phyloP scores from a whole-genome alignment of 2,329 filamentous ascomycete genomes.

The Verticillium nonalfalfae region DNA sequence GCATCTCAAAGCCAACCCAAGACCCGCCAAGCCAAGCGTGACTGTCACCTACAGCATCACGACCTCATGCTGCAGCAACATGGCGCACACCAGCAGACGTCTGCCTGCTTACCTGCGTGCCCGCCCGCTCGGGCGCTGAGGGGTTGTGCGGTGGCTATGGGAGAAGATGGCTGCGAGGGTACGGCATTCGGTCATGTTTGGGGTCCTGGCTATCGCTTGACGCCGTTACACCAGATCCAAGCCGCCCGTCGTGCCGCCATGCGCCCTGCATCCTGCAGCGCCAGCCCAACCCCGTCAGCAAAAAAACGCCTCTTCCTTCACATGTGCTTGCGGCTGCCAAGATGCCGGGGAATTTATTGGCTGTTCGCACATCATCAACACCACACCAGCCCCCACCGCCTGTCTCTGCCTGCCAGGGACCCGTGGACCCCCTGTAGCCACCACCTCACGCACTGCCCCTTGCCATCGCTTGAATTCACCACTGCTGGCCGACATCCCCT shows the following conservation, averaged over 20 bases:
- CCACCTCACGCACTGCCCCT: not conserved
- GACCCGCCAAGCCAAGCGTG: not conserved
- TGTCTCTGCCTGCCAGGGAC: not conserved
- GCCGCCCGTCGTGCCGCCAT: not conserved
- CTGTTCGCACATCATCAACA: not conserved
- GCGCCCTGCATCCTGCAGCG: not conserved
- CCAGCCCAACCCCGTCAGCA: not conserved
- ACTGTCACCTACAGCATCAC: not conserved
- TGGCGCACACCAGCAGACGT: not conserved
- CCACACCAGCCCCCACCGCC: not conserved
- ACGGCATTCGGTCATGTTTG: not conserved
- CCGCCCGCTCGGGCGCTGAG: not conserved
- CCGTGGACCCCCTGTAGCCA: not conserved
- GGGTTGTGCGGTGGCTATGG: too few species aligned
- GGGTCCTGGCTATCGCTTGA: not conserved
- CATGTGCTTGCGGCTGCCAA: not conserved
- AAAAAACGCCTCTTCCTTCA: not conserved
- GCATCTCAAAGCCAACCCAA: not conserved
- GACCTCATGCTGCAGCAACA: not conserved
- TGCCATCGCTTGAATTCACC: not conserved
- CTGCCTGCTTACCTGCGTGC: not conserved
- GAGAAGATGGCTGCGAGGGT: too few species aligned
- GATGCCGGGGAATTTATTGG: not conserved
- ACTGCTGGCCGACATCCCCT: not conserved
- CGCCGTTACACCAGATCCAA: not conserved